Percentiles rank a stretch among this genome's conserved stretches.
These are phyloP conservation scores for Euryodendron excelsum DNA, from an alignment of 148 eudicot genomes.

Conservation along the genomic window DNA sequence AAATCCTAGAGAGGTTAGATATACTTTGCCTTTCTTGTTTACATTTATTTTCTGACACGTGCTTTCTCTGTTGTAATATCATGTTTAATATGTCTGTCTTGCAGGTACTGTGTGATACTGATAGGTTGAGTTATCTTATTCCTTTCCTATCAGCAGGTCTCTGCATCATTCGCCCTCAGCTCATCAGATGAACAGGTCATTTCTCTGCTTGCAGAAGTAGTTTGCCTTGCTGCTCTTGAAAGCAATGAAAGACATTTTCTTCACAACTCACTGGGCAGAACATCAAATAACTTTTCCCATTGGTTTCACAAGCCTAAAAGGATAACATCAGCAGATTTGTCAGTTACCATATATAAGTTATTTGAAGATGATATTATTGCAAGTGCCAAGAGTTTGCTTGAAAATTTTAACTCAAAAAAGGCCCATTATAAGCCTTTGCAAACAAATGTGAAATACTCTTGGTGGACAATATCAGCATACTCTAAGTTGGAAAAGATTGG, in stretches of 20 bases:
- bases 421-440: conserved; percentile 30
- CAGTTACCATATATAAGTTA: conserved; percentile 47
- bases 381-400: conserved; percentile 59
- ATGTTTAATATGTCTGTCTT: conserved; percentile 41
- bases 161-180: conserved; percentile 59
- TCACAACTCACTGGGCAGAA: conserved; percentile 30
- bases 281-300: conserved; percentile 36
- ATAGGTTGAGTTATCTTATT: conserved; percentile 68
- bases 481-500: conserved; percentile 77
- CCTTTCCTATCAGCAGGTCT: conserved; percentile 85
- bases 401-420: conserved; percentile 46
- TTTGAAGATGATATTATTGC: conserved; percentile 61
- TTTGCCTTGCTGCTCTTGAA: conserved; percentile 63
- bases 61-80: conserved; percentile 36
- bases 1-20: conserved; percentile 72
- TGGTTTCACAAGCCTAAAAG: conserved; percentile 49
- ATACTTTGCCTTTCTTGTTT: conserved; percentile 9
- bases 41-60: neutral
- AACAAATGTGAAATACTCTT: conserved; percentile 31
- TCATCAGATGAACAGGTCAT: conserved; percentile 61
- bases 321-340: conserved; percentile 59
- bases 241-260: conserved; percentile 49
- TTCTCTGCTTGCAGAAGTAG: conserved; percentile 75
- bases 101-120: conserved; percentile 70
- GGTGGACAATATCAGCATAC: conserved; percentile 46